These are phyloP conservation scores for Myxozyma geophila DNA, from an alignment of 805 yeast genomes.

Conservation along the genomic window DNA sequence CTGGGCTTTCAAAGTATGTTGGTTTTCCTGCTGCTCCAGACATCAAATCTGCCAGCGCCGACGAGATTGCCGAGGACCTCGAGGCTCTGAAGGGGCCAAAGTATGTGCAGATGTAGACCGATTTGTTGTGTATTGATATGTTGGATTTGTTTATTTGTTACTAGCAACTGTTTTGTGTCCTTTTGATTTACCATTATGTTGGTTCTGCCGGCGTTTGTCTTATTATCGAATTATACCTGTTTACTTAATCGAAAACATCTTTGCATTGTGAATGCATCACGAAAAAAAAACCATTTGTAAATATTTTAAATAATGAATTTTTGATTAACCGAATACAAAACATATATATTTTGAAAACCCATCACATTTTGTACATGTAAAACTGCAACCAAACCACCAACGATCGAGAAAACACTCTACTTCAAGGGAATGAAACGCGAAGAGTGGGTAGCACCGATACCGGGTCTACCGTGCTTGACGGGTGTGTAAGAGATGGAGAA, in stretches of 20 bases:
- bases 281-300: background rate
- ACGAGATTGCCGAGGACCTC: conserved; percentile 78
- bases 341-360: conserved; percentile 8
- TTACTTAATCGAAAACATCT: background rate
- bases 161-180: background rate
- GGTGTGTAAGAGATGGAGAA: conserved; percentile 99
- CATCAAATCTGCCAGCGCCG: conserved; percentile 63
- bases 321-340: conserved; percentile 13
- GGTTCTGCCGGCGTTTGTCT: conserved; percentile 7
- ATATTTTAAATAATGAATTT: background rate
- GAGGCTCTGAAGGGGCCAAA: conserved; percentile 57
- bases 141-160: background rate
- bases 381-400: background rate
- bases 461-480: conserved; percentile 99
- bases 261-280: background rate
- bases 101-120: background rate
- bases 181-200: background rate
- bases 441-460: conserved; percentile 63
- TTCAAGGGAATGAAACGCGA: conserved; percentile 42
- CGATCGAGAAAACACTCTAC: conserved; percentile 22
- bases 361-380: conserved; percentile 26
- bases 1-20: conserved; percentile 66
- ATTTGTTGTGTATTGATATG: background rate
- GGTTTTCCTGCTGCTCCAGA: conserved; percentile 86
- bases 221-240: background rate